Conservation (phyloP, 495 filamentous ascomycete species). For the Daldinia loculata region DNA sequence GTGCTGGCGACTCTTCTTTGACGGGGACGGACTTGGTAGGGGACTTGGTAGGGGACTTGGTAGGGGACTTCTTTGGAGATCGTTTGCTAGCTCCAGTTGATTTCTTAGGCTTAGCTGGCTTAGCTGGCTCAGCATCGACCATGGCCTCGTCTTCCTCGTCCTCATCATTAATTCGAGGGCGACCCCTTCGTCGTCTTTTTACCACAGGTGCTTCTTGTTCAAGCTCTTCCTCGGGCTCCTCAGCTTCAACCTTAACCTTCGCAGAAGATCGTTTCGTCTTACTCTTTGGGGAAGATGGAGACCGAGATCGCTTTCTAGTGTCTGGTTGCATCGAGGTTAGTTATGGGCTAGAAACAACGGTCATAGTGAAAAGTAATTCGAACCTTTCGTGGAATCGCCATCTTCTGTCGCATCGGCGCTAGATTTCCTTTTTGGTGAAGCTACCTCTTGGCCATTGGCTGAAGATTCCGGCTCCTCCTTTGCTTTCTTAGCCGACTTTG, state of each 20-base stretch:
- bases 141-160: conserved; percentile 56
- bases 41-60: conserved; percentile 17
- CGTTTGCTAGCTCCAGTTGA: conserved; percentile 22
- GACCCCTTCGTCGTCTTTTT: conserved; percentile 59
- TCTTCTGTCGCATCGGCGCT: conserved; percentile 44
- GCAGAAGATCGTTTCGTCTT: conserved; percentile 33
- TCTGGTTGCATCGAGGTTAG: conserved; percentile 35
- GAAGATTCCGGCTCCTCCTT: conserved; percentile 47
- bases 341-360: not conserved
- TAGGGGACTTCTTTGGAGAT: conserved; percentile 40
- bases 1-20: conserved; percentile 42
- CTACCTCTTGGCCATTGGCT: conserved; percentile 16
- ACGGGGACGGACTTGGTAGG: conserved; percentile 25
- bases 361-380: conserved; percentile 13
- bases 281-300: conserved; percentile 25
- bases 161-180: conserved; percentile 51
- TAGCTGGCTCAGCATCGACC: conserved; percentile 45
- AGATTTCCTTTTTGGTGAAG: conserved; percentile 38
- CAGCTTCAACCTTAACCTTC: conserved; percentile 43
- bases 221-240: conserved; percentile 52
- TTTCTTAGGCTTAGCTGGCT: conserved; percentile 39
- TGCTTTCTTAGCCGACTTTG: conserved; percentile 54
- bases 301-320: conserved; percentile 56
- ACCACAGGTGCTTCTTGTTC: conserved; percentile 62
- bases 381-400: conserved; percentile 46